Evolutionary conservation across 768 basidiomycete species (phyloP).

Genomic region (Pisolithus marmoratus): DNA sequence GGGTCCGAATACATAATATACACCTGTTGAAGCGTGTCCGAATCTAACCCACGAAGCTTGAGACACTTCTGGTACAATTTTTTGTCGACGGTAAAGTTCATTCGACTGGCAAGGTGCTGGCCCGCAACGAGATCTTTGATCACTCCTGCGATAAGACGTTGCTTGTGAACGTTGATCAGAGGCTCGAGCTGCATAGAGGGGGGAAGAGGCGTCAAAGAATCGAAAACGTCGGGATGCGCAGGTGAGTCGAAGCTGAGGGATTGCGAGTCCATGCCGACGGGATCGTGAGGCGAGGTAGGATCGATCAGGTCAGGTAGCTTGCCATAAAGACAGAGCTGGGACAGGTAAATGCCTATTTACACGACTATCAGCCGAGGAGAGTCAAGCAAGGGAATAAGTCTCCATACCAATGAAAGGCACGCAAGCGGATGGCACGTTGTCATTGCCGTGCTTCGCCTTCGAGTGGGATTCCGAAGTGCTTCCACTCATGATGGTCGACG

Average conservation of each 20-base stretch:
- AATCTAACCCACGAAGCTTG: slow-evolving; percentile 59
- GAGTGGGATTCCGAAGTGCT: slow-evolving; percentile 36
- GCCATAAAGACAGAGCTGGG: slow-evolving; percentile 59
- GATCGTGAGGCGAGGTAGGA: slow-evolving; percentile 69
- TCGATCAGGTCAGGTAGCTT: slow-evolving; percentile 77
- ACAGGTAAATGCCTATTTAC: slow-evolving; percentile 66
- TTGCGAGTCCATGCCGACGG: slow-evolving; percentile 57
- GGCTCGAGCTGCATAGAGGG: slow-evolving; percentile 77
- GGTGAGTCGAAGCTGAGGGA: slow-evolving; percentile 63
- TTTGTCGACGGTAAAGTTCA: slow-evolving; percentile 67
- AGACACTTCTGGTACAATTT: slow-evolving; percentile 73
- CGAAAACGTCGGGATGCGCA: slow-evolving; percentile 75
- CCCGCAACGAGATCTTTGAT: slow-evolving; percentile 79
- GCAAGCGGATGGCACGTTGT: slow-evolving; percentile 50
- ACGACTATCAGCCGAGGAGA: neutral
- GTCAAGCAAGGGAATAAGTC: neutral
- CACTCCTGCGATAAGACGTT: slow-evolving; percentile 72
- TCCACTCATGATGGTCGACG: slow-evolving; percentile 47
- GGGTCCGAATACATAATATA: slow-evolving; percentile 31
- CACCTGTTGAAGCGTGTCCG: slow-evolving; percentile 47
- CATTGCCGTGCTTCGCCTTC: slow-evolving; percentile 31
- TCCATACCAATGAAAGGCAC: slow-evolving; percentile 79
- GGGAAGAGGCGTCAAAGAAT: slow-evolving; percentile 64
- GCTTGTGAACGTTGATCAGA: slow-evolving; percentile 85
- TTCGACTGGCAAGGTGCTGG: slow-evolving; percentile 73